Evolutionary conservation across 2,329 filamentous ascomycete genomes (phyloP), one percentile per base, ranked within the genome.

Genomic region (Macrophomina tecta): DNA sequence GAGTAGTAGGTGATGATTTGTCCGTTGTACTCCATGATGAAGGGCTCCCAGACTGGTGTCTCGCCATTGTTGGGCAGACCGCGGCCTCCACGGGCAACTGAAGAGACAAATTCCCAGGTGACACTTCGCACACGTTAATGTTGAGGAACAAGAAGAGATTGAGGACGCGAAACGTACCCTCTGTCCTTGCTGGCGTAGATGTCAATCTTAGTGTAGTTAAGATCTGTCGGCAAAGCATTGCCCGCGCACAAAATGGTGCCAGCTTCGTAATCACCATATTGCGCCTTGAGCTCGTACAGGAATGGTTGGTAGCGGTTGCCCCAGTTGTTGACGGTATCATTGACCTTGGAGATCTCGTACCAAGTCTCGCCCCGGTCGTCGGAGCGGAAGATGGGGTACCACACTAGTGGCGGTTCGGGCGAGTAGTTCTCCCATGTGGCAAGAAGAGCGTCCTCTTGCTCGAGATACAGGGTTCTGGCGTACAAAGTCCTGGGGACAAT

Each of bases 21-120:
- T 64, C 85, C 82, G 66, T 90, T 78, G 74, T 88, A 83, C 52
- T 84, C 80, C 74, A 84, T 83, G 49, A 92, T 77, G 75, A 90
- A 91, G 0, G 90, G 90, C 75, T 92, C 90, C 90, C 90, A 92
- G 23, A 92, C 87, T 0, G 89, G 88, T 0, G 88, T 90, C 45
- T 87, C 75, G 1, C 87, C 89, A 72, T 92, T 90, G 72, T 86
- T 83, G 3, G 89, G 85, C 0, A 80, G 72, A 2, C 89, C 88
- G 55, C 82, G 82, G n/a, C 88, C 88, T 40, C 90, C 90, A 1
- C 81, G 78, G 0, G 89, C 89, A 52, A 92, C 85, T 70, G 87
- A 84, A 67, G 86, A 89, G 12, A 91, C 84, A 70, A 91, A 92
- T 34, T 85, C 79, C 90, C 90, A 92, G 1, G 84, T 88, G 42